phyloP scores from a whole-genome alignment of 495 filamentous ascomycete species.

The Aspergillus cavernicola region DNA sequence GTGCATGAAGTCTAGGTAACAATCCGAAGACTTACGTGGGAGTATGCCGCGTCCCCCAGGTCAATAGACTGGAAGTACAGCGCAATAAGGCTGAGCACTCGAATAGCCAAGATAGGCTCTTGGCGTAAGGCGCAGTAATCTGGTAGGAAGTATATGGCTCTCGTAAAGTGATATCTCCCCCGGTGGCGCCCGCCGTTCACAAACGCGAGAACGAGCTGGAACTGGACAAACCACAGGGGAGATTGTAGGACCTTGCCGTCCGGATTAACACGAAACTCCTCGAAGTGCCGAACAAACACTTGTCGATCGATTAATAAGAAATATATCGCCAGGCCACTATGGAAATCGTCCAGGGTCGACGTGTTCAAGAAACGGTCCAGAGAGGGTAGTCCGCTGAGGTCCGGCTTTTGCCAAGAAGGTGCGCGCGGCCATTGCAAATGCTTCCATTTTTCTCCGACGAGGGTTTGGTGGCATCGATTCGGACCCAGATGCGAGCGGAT shows the following conservation, averaged over 20 bases:
- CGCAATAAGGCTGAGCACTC: slow-evolving; percentile 26
- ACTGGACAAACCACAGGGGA: slow-evolving; percentile 33
- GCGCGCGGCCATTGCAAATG: slow-evolving; percentile 29
- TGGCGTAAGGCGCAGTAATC: slow-evolving; percentile 29
- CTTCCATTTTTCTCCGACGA: not conserved
- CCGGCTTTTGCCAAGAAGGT: slow-evolving; percentile 20
- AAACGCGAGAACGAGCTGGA: slow-evolving; percentile 31
- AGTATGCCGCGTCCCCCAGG: slow-evolving; percentile 29
- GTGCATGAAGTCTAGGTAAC: not conserved
- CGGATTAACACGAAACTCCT: slow-evolving; percentile 24
- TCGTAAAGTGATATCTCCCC: slow-evolving; percentile 22
- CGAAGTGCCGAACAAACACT: slow-evolving; percentile 26
- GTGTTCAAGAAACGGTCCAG: slow-evolving; percentile 29
- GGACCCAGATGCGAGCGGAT: too few relatives aligned
- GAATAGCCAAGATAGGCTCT: slow-evolving; percentile 26
- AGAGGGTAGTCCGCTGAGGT: slow-evolving; percentile 26
- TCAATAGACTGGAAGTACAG: slow-evolving; percentile 34
- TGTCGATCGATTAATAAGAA: slow-evolving; percentile 30
- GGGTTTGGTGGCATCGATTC: too few relatives aligned
- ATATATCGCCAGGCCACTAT: slow-evolving; percentile 20
- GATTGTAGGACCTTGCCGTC: slow-evolving; percentile 17
- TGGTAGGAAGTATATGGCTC: slow-evolving; percentile 32
- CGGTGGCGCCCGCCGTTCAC: slow-evolving; percentile 26
- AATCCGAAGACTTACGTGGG: slow-evolving; percentile 20
- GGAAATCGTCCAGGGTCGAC: slow-evolving; percentile 32